Evolutionary conservation across 345 rosid species (phyloP).

Genomic region (Bruguiera parviflora): DNA sequence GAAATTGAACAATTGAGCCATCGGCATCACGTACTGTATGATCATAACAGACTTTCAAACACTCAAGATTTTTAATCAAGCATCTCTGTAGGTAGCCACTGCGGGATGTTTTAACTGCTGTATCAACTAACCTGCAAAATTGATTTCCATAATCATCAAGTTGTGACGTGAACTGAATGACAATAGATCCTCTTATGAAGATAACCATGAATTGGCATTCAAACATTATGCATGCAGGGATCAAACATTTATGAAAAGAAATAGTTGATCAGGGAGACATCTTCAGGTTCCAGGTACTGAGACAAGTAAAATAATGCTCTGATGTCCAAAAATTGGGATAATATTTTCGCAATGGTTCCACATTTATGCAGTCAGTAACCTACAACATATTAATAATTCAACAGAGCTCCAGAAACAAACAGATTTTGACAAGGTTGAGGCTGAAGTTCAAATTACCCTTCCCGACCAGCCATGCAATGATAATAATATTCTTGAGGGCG

Average conservation of each 20-base stretch:
- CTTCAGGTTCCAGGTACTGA: too few relatives aligned
- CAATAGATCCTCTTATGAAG: slow-evolving; percentile 1
- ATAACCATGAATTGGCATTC: too few relatives aligned
- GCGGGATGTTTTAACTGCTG: slow-evolving; percentile 98
- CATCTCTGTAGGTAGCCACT: slow-evolving; percentile 99
- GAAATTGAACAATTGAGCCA: slow-evolving; percentile 88
- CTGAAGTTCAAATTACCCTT: slow-evolving; percentile 60
- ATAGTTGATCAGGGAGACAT: too few relatives aligned
- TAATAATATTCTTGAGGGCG: slow-evolving; percentile 99
- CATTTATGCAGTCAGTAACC: not conserved
- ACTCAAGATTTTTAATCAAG: slow-evolving; percentile 91
- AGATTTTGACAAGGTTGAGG: not conserved
- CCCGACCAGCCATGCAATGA: slow-evolving; percentile 99
- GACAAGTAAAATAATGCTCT: too few relatives aligned
- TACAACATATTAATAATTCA: not conserved
- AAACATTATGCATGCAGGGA: too few relatives aligned
- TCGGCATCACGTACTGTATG: slow-evolving; percentile 95
- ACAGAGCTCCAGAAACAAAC: not conserved
- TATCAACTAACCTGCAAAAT: slow-evolving; percentile 76
- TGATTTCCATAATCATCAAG: slow-evolving; percentile 14
- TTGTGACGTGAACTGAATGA: not conserved
- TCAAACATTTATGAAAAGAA: too few relatives aligned
- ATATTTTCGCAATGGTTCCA: too few relatives aligned
- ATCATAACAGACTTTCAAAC: slow-evolving; percentile 83
- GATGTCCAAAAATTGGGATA: too few relatives aligned